phyloP scores from a whole-genome alignment of 345 rosid species.

The Barbarea vulgaris region DNA sequence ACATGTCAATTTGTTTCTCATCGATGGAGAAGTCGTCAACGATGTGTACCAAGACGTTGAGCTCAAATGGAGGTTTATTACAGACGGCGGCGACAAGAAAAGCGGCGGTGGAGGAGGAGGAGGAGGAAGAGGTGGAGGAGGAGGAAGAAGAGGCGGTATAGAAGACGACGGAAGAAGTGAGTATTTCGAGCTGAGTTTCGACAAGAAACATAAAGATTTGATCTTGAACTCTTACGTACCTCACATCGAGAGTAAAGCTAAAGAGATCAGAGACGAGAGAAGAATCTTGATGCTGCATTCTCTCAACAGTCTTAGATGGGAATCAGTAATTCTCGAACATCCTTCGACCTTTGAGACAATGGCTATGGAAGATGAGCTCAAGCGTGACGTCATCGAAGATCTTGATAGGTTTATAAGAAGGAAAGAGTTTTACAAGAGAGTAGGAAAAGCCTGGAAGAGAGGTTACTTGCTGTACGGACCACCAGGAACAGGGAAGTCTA shows the following conservation, averaged over 20 bases:
- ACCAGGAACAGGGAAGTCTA: slow-evolving; percentile 76
- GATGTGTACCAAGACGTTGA: slow-evolving; percentile 51
- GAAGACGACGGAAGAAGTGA: slow-evolving; percentile 37
- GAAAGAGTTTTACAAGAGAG: slow-evolving; percentile 62
- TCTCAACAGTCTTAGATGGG: slow-evolving; percentile 50
- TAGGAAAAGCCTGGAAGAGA: slow-evolving; percentile 72
- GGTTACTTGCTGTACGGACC: slow-evolving; percentile 83
- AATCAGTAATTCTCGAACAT: slow-evolving; percentile 59
- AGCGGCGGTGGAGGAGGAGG: slow-evolving; percentile 22
- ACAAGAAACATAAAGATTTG: slow-evolving; percentile 51
- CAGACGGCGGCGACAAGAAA: slow-evolving; percentile 31
- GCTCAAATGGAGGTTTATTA: slow-evolving; percentile 52
- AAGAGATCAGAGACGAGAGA: slow-evolving; percentile 34
- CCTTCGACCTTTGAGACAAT: slow-evolving; percentile 71
- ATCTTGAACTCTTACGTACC: slow-evolving; percentile 53
- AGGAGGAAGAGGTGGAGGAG: not conserved
- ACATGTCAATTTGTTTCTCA: slow-evolving; percentile 50
- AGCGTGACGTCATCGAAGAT: slow-evolving; percentile 49
- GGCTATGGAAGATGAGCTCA: slow-evolving; percentile 59
- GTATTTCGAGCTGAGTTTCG: slow-evolving; percentile 55
- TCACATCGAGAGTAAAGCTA: slow-evolving; percentile 40
- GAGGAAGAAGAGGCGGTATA: not conserved
- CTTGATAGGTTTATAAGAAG: slow-evolving; percentile 56
- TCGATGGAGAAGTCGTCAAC: slow-evolving; percentile 49
- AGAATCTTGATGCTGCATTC: slow-evolving; percentile 60